Evolutionary conservation across 1,139 yeast species (phyloP).

Genomic region (Pichia sp.): DNA sequence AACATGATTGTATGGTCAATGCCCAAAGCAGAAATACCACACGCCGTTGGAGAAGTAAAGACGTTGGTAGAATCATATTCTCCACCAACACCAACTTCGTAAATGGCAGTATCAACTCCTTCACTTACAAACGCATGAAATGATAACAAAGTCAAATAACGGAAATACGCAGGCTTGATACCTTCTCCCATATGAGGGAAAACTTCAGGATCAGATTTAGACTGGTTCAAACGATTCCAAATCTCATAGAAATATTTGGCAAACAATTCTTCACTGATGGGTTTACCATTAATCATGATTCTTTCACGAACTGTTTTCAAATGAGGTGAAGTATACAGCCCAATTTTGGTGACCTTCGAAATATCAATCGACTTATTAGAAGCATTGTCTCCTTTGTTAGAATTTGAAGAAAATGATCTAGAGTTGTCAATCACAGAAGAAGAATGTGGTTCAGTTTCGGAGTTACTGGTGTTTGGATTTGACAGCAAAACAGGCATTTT

Average conservation of each 20-base stretch:
- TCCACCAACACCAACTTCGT: conserved; percentile 98
- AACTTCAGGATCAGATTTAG: conserved; percentile 42
- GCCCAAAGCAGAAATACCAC: conserved; percentile 84
- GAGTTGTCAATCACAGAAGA: background rate
- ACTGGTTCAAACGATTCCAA: conserved; percentile 61
- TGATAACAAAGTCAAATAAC: conserved; percentile 79
- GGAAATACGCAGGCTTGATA: conserved; percentile 87
- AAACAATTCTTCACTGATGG: conserved; percentile 72
- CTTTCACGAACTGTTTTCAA: conserved; percentile 89
- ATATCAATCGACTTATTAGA: conserved; percentile 8
- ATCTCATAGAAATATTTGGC: conserved; percentile 89
- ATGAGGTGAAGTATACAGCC: conserved; percentile 93
- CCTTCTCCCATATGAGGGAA: conserved; percentile 72
- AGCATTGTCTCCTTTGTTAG: conserved; percentile 2
- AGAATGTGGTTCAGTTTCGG: background rate
- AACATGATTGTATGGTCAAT: conserved; percentile 88
- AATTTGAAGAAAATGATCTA: conserved; percentile 6
- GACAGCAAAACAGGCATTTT: conserved; percentile 13
- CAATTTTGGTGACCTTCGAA: conserved; percentile 47
- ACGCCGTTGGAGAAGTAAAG: conserved; percentile 67
- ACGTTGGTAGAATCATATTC: conserved; percentile 93
- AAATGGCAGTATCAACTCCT: conserved; percentile 85
- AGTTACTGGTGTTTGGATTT: background rate
- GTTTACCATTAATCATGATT: conserved; percentile 78
- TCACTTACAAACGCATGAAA: conserved; percentile 86